Conservation (phyloP, 2,329 filamentous ascomycete genomes). For the Pyrenochaeta sp. region DNA sequence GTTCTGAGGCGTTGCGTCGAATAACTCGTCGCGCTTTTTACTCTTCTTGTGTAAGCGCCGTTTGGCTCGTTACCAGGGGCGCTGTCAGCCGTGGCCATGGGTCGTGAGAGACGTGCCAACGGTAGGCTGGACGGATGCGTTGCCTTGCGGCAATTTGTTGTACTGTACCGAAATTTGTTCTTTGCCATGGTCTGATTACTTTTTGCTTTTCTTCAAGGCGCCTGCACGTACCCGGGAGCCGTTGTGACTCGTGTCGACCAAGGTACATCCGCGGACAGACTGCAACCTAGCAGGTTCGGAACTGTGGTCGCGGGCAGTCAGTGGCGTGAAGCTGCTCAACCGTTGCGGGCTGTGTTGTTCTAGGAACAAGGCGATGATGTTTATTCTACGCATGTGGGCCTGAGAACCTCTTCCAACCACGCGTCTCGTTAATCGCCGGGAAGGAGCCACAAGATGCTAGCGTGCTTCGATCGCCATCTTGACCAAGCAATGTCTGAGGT, state of each 20-base stretch:
- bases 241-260: background rate
- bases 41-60: conserved; percentile 3
- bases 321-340: background rate
- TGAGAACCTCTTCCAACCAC: conserved; percentile 4
- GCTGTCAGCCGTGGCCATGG: background rate
- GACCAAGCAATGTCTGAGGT: conserved; percentile 14
- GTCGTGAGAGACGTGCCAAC: conserved; percentile 6
- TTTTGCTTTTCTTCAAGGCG: background rate
- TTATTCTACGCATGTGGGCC: background rate
- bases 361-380: background rate
- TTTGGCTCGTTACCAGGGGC: conserved; percentile 4
- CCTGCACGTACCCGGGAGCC: background rate
- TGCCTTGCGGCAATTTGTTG: background rate
- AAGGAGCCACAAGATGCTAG: conserved; percentile 33
- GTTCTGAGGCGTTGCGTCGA: no score
- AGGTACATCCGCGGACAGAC: background rate
- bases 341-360: background rate
- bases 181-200: background rate
- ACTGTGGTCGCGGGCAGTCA: background rate
- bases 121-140: conserved; percentile 6
- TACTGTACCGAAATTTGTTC: no score
- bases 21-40: conserved; percentile 5
- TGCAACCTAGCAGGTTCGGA: background rate
- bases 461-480: conserved; percentile 21
- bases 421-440: conserved; percentile 33